Evolutionary conservation across 2,329 filamentous ascomycete species (phyloP).

Genomic region (Nemania abortiva): DNA sequence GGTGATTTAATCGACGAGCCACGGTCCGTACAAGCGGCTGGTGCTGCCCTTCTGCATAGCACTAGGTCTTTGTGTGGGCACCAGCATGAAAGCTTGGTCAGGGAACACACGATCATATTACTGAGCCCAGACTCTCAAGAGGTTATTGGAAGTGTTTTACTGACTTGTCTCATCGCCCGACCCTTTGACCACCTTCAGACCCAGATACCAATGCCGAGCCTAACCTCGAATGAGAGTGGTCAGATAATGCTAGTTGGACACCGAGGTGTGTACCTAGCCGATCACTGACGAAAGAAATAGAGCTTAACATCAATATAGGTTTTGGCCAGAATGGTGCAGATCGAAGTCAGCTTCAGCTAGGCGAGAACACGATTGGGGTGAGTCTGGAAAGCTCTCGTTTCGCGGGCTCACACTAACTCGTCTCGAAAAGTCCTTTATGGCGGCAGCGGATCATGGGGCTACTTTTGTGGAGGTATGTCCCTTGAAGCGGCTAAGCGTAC

Average conservation of each 20-base stretch:
- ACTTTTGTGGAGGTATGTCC: slow-evolving; percentile 17
- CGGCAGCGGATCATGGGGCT: slow-evolving; percentile 20
- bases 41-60: slow-evolving; percentile 8
- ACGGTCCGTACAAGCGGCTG: not conserved
- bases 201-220: slow-evolving; percentile 4
- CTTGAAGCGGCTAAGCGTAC: not conserved
- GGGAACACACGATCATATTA: slow-evolving; percentile 18
- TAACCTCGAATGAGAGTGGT: slow-evolving; percentile 3
- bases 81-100: slow-evolving; percentile 16
- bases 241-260: slow-evolving; percentile 14
- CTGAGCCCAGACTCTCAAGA: slow-evolving; percentile 18
- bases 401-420: not conserved
- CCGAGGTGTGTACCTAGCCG: slow-evolving; percentile 12
- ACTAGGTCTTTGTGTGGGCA: not conserved
- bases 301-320: slow-evolving; percentile 2
- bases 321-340: slow-evolving; percentile 13
- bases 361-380: slow-evolving; percentile 18
- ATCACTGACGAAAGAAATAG: not conserved
- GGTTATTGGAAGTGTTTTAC: slow-evolving; percentile 9
- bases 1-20: not conserved
- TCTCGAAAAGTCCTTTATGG: slow-evolving; percentile 12
- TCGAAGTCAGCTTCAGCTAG: slow-evolving; percentile 12
- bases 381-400: not conserved
- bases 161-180: slow-evolving; percentile 16
- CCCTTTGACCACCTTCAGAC: slow-evolving; percentile 14